Evolutionary conservation across 2,329 filamentous ascomycete genomes (phyloP).

Genomic region (Fragosphaeria purpurea): DNA sequence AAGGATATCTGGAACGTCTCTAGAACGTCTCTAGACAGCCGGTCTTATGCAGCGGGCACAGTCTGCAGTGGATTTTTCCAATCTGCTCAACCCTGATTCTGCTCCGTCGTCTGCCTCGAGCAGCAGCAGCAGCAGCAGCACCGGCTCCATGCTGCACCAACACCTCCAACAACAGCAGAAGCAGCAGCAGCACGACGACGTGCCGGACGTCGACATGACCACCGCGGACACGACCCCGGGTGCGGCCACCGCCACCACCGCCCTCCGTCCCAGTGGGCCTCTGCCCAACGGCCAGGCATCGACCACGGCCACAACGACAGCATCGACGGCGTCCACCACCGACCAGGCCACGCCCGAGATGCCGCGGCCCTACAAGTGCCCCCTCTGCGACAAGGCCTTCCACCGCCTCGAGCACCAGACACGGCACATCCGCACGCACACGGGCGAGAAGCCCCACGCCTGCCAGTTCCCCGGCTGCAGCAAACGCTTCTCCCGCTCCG

Average conservation of each 20-base stretch:
- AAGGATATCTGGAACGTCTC: background rate
- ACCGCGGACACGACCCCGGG: conserved; percentile 13
- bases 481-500: conserved; percentile 92
- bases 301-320: conserved; percentile 6
- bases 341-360: conserved; percentile 53
- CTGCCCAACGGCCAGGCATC: conserved; percentile 51
- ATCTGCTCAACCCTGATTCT: conserved; percentile 56
- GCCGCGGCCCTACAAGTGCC: conserved; percentile 95
- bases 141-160: conserved; percentile 16
- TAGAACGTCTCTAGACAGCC: conserved; percentile 14
- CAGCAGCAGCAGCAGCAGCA: conserved; percentile 15
- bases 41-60: conserved; percentile 67
- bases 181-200: conserved; percentile 24
- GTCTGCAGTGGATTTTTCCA: conserved; percentile 65
- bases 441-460: conserved; percentile 80
- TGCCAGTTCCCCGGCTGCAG: conserved; percentile 94
- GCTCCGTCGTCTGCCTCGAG: conserved; percentile 7
- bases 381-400: conserved; percentile 96
- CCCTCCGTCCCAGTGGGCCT: conserved; percentile 53
- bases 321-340: no score
- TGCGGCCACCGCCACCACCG: conserved; percentile 29
- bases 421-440: conserved; percentile 75
- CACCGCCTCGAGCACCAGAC: conserved; percentile 94
- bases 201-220: conserved; percentile 36
- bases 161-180: conserved; percentile 17